Evolutionary conservation across 352 stramenopile genomes (phyloP).

Genomic region (Chrysophaeum taylorii): DNA sequence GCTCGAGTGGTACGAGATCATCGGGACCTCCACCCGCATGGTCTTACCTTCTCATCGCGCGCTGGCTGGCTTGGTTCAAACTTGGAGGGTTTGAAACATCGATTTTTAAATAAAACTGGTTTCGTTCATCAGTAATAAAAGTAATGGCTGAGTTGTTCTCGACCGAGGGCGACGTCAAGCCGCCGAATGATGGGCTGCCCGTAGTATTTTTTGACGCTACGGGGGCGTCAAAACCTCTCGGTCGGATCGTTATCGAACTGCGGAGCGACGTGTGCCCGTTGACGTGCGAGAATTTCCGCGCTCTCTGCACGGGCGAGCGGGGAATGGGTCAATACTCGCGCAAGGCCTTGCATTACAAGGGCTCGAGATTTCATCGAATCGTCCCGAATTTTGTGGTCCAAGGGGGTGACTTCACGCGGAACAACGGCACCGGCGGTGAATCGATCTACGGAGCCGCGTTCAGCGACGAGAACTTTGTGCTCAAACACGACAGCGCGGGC

Average conservation of each 20-base stretch:
- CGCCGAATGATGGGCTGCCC: conserved; percentile 26
- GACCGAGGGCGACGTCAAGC: background rate
- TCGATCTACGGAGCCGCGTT: conserved; percentile 86
- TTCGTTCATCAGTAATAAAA: no score
- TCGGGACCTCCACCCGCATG: background rate
- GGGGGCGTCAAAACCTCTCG: conserved; percentile 49
- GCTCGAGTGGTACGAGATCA: conserved; percentile 5
- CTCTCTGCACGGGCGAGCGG: conserved; percentile 90
- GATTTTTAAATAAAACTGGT: no score
- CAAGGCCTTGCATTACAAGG: conserved; percentile 78
- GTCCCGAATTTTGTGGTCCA: conserved; percentile 92
- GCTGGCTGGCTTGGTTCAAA: no score
- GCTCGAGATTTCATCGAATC: conserved; percentile 86
- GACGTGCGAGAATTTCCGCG: conserved; percentile 95
- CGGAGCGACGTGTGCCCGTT: conserved; percentile 86
- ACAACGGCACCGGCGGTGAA: conserved; percentile 79
- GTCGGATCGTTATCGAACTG: conserved; percentile 66
- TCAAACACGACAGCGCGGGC: conserved; percentile 86
- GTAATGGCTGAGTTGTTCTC: background rate
- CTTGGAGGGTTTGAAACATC: no score
- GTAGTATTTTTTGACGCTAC: conserved; percentile 76
- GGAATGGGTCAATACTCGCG: conserved; percentile 49
- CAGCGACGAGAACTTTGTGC: conserved; percentile 93
- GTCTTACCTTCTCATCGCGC: no score
- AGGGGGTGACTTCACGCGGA: conserved; percentile 82